Base-by-base conservation (phyloP, 805 yeast species). In the Saccharomycopsis amapae region DNA sequence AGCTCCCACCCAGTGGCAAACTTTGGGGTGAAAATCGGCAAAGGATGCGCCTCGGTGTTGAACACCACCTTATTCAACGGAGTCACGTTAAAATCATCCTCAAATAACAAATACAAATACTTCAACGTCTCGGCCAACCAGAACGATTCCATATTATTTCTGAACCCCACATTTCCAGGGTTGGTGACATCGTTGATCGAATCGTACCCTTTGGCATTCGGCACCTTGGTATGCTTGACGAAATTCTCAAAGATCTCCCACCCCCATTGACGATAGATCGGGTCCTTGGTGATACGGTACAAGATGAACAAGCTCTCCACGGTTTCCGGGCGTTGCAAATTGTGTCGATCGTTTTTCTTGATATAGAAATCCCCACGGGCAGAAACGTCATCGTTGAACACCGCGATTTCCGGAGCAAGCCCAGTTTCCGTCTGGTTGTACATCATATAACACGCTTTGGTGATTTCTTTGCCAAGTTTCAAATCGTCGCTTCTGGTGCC, bases 101-200 rank as follows among this genome's bases (percentile, higher is more conserved):
- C 93, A 63, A 87, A 87, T 52, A 87, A 66, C 46, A 86, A 64
- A 57, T 85, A 85, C 34, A 88, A 68, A 63, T 88, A 89, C 63
- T 89, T 89, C 59, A 89, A 72, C 3, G 97, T 89, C 62, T 89
- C 96, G 2, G 96, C 89, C 42, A 85, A 70, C 97, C 97, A 89
- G 69, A 86, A 87, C 18, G 94, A 81, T 63, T 88, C 96, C 77
- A 85, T 76, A 58, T 85, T 85, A 62, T 89, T 93, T 44, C 72
- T 64, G 51, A 60, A 61, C 18, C 59, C 57, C n/a, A 58, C 59
- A 35, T 50, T 44, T 2, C 89, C 79, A 28, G 79, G 77, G 5
- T 65, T 52, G 2, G 56, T 52, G 39, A 86, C 89, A 59, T 85
- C 85, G 42, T 72, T 66, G 53, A 88, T 63, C 6, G 84, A 75